Evolutionary conservation across 129 eudicot species (phyloP).

Genomic region (Flaveria brownii): DNA sequence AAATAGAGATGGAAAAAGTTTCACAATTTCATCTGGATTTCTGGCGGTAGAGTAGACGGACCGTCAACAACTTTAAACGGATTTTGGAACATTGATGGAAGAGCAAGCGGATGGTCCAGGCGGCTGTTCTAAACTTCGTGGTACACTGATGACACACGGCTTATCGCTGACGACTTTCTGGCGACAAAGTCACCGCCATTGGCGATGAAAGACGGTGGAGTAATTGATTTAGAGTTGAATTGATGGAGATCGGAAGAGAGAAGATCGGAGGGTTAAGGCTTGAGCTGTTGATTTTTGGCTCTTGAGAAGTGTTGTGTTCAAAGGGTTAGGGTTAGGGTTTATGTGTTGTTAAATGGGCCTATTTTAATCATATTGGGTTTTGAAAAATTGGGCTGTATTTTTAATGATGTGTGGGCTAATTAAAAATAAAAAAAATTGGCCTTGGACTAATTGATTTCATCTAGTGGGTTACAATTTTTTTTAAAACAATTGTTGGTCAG

Average conservation of each 20-base stretch:
- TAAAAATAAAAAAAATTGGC: no score
- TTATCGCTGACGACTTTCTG: constrained; percentile 33
- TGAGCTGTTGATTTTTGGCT: no score
- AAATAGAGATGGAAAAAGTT: constrained; percentile 69
- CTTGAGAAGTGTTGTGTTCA: no score
- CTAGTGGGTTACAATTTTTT: no score
- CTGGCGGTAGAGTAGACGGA: constrained; percentile 81
- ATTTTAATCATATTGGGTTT: no score
- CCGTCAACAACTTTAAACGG: constrained; percentile 72
- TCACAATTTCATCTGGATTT: constrained; percentile 89
- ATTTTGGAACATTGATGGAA: constrained; percentile 60
- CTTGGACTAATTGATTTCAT: no score
- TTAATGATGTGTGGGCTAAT: no score
- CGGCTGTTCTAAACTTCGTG: constrained; percentile 94
- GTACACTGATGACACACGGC: constrained; percentile 69
- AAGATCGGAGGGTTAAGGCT: constrained; percentile 18
- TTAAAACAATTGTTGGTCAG: no score
- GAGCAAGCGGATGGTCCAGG: constrained; percentile 74
- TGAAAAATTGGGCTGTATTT: no score
- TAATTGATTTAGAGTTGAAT: constrained; percentile 39
- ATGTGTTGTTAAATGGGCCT: no score
- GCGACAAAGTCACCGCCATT: constrained; percentile 46
- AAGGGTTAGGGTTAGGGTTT: no score
- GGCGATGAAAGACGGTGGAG: constrained; percentile 45
- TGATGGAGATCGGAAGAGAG: constrained; percentile 30